Conservation (phyloP, 805 yeast genomes). For the Yarrowia sp. region DNA sequence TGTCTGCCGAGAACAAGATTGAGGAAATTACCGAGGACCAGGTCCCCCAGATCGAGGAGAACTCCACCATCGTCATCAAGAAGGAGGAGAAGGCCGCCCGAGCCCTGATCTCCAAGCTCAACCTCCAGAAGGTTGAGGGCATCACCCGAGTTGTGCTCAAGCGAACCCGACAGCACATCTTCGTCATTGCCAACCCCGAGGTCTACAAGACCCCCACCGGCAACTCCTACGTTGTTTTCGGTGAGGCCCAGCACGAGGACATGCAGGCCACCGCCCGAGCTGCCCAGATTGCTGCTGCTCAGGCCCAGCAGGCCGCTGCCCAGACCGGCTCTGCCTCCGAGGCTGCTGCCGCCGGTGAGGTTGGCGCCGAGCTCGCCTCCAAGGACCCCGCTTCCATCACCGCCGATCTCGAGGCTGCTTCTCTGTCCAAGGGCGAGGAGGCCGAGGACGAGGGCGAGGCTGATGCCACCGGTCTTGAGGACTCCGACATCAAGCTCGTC, state of each 20-base stretch:
- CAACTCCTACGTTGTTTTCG: conserved; percentile 95
- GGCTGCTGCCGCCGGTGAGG: conserved; percentile 54
- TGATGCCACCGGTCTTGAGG: conserved; percentile 84
- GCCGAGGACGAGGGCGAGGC: conserved; percentile 74
- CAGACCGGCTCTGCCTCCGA: conserved; percentile 52
- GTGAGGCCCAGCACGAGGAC: conserved; percentile 97
- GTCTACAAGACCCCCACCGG: conserved; percentile 89
- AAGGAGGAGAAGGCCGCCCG: conserved; percentile 97
- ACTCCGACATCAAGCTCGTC: conserved; percentile 83
- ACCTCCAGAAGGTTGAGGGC: conserved; percentile 88
- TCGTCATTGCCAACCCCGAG: conserved; percentile 92
- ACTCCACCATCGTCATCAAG: conserved; percentile 81
- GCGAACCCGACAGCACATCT: conserved; percentile 88
- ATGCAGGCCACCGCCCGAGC: conserved; percentile 77
- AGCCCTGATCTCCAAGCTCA: conserved; percentile 84
- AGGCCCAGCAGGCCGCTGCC: conserved; percentile 58
- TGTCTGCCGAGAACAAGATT: conserved; percentile 35
- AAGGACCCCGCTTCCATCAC: conserved; percentile 45
- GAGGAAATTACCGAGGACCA: conserved; percentile 41
- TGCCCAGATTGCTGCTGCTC: conserved; percentile 76
- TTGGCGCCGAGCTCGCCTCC: conserved; percentile 55
- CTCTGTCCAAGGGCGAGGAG: conserved; percentile 55
- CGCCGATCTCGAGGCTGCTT: conserved; percentile 49
- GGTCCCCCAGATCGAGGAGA: conserved; percentile 69
- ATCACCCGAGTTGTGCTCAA: conserved; percentile 95